Base-by-base conservation (phyloP, 2,329 filamentous ascomycete species). In the Graphiopsis chlorocephala region DNA sequence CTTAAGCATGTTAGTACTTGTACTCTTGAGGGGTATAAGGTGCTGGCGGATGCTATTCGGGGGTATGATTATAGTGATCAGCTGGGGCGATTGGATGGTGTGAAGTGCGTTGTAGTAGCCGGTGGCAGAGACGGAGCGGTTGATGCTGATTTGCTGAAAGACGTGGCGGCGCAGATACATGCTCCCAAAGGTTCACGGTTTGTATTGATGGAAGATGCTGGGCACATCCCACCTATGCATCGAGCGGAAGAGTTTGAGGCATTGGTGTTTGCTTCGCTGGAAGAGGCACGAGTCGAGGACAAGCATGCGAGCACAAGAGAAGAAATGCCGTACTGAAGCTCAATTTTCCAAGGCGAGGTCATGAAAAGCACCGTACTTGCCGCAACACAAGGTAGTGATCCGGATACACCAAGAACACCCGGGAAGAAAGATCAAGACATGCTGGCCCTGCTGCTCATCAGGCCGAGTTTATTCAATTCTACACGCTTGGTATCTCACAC, bases 151-250 rank as follows among this genome's bases (percentile, higher is more conserved):
- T 61, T 65, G 50, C 62, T 74, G 68, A 64, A 66, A 55, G 68
- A 70, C 33, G 63, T 72, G 45, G 68, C 70, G 38, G 61, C 64
- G 10, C 52, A 61, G 64, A 69, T 72, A 20, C 12, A 53, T 31
- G 7, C 50, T 10, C 29, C 33, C 45, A 15, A 56, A 53, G 66
- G 65, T 23, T 68, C 66, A 20, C 56, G 63, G 35, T 73, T 66
- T 65, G 70, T 70, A 52, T 57, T 60, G 63, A 68, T 73, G 69
- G 62, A 69, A 45, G 67, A 67, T 7, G 69, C 69, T 35, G 72
- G 72, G 12, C 72, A 74, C 68, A 61, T 74, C 61, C 72, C 71
- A 52, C 72, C 72, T 29, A 69, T 74, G 68, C 72, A 74, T 33
- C 65, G 66, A 65, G 42, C 64, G 20, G 65, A 67, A 53, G 67